Evolutionary conservation across 441 rosid species (phyloP).

Genomic region (Daphne laureola): DNA sequence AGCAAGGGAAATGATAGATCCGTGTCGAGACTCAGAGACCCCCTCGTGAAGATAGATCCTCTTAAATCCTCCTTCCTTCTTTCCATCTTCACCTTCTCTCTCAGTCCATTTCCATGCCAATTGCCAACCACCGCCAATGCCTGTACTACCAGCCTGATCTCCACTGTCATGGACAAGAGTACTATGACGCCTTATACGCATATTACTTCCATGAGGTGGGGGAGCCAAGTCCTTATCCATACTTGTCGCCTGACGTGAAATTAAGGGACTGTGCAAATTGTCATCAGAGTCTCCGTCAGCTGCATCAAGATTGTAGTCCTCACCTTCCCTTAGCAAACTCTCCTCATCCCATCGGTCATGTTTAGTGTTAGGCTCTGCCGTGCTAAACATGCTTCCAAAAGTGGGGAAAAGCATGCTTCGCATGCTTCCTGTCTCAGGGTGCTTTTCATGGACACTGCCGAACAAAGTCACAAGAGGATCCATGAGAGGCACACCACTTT

Average conservation of each 20-base stretch:
- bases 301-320: constrained; percentile 36
- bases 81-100: constrained; percentile 43
- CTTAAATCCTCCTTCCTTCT: constrained; percentile 57
- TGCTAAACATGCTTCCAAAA: constrained; percentile 71
- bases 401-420: constrained; percentile 51
- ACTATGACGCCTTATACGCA: constrained; percentile 54
- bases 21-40: constrained; percentile 45
- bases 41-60: constrained; percentile 61
- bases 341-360: constrained; percentile 62
- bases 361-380: constrained; percentile 40
- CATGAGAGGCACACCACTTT: constrained; percentile 43
- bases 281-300: constrained; percentile 53
- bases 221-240: constrained; percentile 54
- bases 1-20: constrained; percentile 53
- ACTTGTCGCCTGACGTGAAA: constrained; percentile 66
- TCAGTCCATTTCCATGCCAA: constrained; percentile 60
- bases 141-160: constrained; percentile 39
- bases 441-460: constrained; percentile 57
- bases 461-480: constrained; percentile 66
- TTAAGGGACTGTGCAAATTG: constrained; percentile 52
- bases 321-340: constrained; percentile 47
- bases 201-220: constrained; percentile 41
- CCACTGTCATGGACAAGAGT: constrained; percentile 46
- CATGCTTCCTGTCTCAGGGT: constrained; percentile 48
- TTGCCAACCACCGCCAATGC: constrained; percentile 76